Percentiles rank a stretch among this genome's conserved stretches.
Conservation (phyloP, 1,139 yeast species). For the Kazachstania sp. region DNA sequence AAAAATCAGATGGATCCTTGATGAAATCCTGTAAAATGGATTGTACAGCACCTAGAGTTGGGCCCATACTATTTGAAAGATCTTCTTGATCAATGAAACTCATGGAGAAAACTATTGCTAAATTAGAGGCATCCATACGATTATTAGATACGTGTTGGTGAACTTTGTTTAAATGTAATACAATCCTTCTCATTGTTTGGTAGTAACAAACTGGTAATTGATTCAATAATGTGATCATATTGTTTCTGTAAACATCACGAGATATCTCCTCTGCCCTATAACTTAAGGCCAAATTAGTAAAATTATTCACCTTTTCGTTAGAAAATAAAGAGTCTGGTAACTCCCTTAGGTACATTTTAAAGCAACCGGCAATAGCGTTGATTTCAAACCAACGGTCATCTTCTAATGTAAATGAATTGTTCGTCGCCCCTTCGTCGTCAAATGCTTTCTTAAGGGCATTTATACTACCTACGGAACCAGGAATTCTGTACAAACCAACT, state of each 20-base stretch:
- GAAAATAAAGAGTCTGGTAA: constrained; percentile 82
- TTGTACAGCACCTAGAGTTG: constrained; percentile 37
- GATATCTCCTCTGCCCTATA: constrained; percentile 23
- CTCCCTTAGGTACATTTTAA: constrained; percentile 78
- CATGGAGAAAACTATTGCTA: constrained; percentile 70
- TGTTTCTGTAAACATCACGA: constrained; percentile 15
- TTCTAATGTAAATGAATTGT: constrained; percentile 46
- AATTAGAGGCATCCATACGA: constrained; percentile 70
- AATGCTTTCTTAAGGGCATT: constrained; percentile 61
- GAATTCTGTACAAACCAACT: constrained; percentile 85
- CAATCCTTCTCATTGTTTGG: constrained; percentile 55
- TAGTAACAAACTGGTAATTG: constrained; percentile 56
- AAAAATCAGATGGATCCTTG: constrained; percentile 28
- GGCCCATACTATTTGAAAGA: constrained; percentile 35
- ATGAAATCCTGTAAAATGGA: constrained; percentile 33
- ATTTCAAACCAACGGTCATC: constrained; percentile 70
- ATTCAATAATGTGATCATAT: constrained; percentile 37
- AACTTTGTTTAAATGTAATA: constrained; percentile 60
- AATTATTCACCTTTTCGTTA: constrained; percentile 45
- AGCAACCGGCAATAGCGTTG: constrained; percentile 83
- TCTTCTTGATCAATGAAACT: constrained; percentile 41
- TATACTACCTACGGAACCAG: constrained; percentile 79
- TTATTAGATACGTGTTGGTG: constrained; percentile 51
- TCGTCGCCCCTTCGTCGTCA: constrained; percentile 53
- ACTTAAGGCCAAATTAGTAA: constrained; percentile 35